A percentile compares a stretch with the other conserved stretches of the same genome.
phyloP scores from a whole-genome alignment of 352 stramenopile genomes.

The Globisporangium spiculum region DNA sequence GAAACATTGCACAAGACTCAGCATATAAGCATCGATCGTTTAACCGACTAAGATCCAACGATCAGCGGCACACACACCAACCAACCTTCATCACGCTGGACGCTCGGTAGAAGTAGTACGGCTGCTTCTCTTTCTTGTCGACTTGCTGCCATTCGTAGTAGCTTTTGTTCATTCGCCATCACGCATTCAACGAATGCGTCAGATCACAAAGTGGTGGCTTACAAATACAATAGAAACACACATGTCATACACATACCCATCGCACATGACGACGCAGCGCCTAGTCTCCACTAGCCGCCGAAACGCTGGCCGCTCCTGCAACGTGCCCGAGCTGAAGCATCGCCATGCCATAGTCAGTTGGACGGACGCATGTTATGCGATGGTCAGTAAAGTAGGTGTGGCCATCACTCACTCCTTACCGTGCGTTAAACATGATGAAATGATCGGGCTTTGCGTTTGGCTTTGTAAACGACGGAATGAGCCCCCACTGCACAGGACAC shows the following conservation, averaged over 20 bases:
- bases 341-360: too few relatives aligned
- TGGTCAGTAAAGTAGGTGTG: background rate
- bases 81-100: conserved; percentile 48
- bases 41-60: background rate
- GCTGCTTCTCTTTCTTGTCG: conserved; percentile 85
- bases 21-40: background rate
- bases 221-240: background rate
- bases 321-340: conserved; percentile 51
- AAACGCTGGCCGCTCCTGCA: conserved; percentile 72
- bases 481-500: conserved; percentile 49
- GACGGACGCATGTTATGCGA: background rate
- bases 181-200: background rate
- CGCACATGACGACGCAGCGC: conserved; percentile 81
- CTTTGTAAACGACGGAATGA: conserved; percentile 84
- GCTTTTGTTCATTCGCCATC: conserved; percentile 16
- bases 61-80: background rate
- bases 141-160: conserved; percentile 92
- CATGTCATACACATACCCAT: conserved; percentile 40
- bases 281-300: conserved; percentile 65
- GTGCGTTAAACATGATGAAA: conserved; percentile 87
- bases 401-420: conserved; percentile 27
- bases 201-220: background rate
- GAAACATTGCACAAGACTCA: background rate
- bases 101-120: conserved; percentile 83
- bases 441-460: conserved; percentile 68